Percentiles rank a stretch among this genome's conserved stretches.
Evolutionary conservation across 2,329 filamentous ascomycete species (phyloP).

Genomic region (Microsporum audouinii): DNA sequence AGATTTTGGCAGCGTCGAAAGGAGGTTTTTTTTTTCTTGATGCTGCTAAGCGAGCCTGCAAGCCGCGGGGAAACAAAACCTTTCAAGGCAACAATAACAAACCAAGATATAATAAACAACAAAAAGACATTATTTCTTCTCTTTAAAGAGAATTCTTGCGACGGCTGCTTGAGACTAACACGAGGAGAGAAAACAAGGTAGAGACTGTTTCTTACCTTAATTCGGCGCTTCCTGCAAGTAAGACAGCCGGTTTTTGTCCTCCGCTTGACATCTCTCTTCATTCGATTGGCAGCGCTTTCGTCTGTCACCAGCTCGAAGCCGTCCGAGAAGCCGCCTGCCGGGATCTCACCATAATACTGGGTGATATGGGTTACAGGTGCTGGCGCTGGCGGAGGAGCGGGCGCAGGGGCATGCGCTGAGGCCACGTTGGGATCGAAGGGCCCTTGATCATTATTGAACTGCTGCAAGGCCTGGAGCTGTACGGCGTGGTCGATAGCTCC

Average conservation of each 20-base stretch:
- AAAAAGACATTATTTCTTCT: not conserved
- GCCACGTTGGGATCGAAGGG: conserved; percentile 6
- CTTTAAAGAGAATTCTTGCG: not conserved
- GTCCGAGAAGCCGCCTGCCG: conserved; percentile 33
- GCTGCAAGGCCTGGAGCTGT: conserved; percentile 10
- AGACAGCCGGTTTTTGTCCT: conserved; percentile 63
- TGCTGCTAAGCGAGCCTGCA: conserved; percentile 13
- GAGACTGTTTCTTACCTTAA: conserved; percentile 50
- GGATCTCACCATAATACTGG: conserved; percentile 40
- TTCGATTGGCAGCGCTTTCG: conserved; percentile 47
- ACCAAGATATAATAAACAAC: not conserved
- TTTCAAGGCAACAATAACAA: not conserved
- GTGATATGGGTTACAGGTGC: conserved; percentile 16
- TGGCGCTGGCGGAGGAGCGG: not conserved
- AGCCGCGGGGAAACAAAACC: not conserved
- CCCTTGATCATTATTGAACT: conserved; percentile 8
- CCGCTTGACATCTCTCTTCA: conserved; percentile 60
- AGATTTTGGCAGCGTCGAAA: not conserved
- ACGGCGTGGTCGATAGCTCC: conserved; percentile 26
- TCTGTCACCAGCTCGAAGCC: conserved; percentile 42
- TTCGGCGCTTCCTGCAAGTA: conserved; percentile 54
- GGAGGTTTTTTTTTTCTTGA: conserved; percentile 6
- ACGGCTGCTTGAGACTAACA: not conserved
- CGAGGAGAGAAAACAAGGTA: not conserved
- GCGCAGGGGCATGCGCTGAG: not conserved